These are phyloP conservation scores for Exobasidium rhododendri DNA, from an alignment of 1,284 basidiomycete genomes.

Conservation along the genomic window DNA sequence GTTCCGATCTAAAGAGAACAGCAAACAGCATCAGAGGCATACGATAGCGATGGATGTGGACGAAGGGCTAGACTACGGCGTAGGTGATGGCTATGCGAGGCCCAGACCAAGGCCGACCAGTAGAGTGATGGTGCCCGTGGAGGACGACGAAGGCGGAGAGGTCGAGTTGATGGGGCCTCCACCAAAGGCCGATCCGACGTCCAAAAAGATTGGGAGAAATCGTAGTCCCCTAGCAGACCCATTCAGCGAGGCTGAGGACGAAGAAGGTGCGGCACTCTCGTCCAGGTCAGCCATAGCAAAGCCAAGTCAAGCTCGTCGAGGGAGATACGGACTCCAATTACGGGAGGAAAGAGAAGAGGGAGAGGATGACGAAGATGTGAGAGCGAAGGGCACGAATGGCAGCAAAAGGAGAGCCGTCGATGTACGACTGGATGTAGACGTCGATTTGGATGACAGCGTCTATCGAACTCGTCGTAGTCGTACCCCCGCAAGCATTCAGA, in stretches of 20 bases:
- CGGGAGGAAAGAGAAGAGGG: background rate
- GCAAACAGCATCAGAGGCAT: background rate
- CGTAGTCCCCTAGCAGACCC: background rate
- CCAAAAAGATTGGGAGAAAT: background rate
- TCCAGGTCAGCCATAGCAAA: background rate
- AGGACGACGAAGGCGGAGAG: background rate
- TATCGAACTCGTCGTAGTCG: background rate
- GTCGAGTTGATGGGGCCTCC: background rate
- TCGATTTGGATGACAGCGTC: constrained; percentile 4
- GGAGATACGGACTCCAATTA: background rate
- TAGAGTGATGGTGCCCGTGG: background rate
- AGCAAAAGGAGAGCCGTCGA: background rate
- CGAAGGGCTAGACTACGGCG: constrained; percentile 26
- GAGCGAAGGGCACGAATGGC: background rate
- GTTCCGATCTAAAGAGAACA: constrained; percentile 10
- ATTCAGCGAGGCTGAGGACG: constrained; percentile 6
- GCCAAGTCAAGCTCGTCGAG: background rate
- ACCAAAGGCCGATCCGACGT: background rate
- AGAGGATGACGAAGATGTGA: constrained; percentile 11
- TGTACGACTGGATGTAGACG: constrained; percentile 9
- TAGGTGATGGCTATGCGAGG: constrained; percentile 17
- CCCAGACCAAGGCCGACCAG: background rate
- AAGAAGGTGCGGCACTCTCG: background rate
- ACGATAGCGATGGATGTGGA: constrained; percentile 23
- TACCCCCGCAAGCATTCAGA: background rate